A percentile compares a stretch with the other conserved stretches of the same genome.
Conservation (phyloP, 1,284 basidiomycete species). For the Moniliophthora roreri region DNA sequence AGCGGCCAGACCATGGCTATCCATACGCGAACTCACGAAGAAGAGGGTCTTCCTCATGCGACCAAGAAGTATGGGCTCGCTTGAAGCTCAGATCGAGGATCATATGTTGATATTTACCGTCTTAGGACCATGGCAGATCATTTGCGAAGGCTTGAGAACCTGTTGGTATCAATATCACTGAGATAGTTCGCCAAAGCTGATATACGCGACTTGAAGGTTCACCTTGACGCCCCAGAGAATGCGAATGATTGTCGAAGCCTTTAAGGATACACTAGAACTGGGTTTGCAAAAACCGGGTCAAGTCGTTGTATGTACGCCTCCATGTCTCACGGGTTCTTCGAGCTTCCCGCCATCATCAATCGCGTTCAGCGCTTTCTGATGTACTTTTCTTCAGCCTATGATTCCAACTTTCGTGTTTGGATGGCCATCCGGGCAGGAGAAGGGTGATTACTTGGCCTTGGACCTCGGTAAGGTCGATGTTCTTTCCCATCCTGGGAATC, state of each 20-base stretch:
- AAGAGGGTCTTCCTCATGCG: slow-evolving; percentile 82
- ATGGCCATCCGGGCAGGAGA: slow-evolving; percentile 91
- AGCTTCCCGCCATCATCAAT: not conserved
- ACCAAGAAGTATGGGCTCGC: slow-evolving; percentile 65
- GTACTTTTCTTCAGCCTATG: slow-evolving; percentile 68
- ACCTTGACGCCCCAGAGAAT: slow-evolving; percentile 90
- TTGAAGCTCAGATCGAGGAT: slow-evolving; percentile 8
- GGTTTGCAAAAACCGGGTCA: slow-evolving; percentile 85
- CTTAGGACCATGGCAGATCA: slow-evolving; percentile 85
- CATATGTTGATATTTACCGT: slow-evolving; percentile 18
- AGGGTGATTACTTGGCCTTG: slow-evolving; percentile 89
- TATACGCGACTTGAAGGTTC: slow-evolving; percentile 47
- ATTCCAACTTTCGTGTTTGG: slow-evolving; percentile 97
- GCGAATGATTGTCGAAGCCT: slow-evolving; percentile 96
- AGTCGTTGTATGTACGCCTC: slow-evolving; percentile 73
- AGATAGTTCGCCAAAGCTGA: not conserved
- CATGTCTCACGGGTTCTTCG: slow-evolving; percentile 3
- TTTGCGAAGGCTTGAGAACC: slow-evolving; percentile 81
- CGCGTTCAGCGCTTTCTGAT: slow-evolving; percentile 8
- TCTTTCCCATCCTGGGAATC: not conserved
- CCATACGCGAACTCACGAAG: slow-evolving; percentile 77
- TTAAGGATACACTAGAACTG: slow-evolving; percentile 88
- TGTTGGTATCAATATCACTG: slow-evolving; percentile 47
- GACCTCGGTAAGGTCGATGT: slow-evolving; percentile 74
- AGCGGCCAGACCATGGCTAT: slow-evolving; percentile 75